A percentile compares a stretch with the other conserved stretches of the same genome.
Conservation (phyloP, 192 early-diverging fungal genomes). For the Coemansia sp. region DNA sequence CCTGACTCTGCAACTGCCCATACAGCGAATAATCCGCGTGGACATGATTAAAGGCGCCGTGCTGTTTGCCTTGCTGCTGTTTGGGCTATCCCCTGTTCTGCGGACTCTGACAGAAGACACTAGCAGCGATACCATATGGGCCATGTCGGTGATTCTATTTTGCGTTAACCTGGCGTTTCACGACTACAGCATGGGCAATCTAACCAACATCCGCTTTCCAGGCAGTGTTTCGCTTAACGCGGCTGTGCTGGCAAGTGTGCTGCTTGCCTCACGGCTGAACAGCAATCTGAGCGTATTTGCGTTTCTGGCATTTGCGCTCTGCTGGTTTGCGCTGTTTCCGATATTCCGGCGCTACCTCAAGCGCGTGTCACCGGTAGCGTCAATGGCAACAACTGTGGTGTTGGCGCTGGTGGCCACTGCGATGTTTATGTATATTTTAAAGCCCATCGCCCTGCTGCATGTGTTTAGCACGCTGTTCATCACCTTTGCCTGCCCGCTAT, state of each 20-base stretch:
- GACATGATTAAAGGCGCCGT: conserved; percentile 60
- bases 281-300: conserved; percentile 86
- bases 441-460: conserved; percentile 65
- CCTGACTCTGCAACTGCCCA: conserved; percentile 26
- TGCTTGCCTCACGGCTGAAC: conserved; percentile 82
- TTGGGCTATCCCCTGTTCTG: conserved; percentile 86
- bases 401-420: conserved; percentile 61
- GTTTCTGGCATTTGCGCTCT: conserved; percentile 80
- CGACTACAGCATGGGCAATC: conserved; percentile 65
- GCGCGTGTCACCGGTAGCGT: conserved; percentile 55
- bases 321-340: conserved; percentile 94
- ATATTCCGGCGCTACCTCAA: conserved; percentile 79
- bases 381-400: conserved; percentile 57
- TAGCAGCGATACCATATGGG: conserved; percentile 92
- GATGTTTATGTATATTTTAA: conserved; percentile 68
- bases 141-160: conserved; percentile 79
- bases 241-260: conserved; percentile 89
- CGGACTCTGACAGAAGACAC: conserved; percentile 88
- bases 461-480: conserved; percentile 72
- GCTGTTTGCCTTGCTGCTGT: conserved; percentile 71
- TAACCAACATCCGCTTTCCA: conserved; percentile 66
- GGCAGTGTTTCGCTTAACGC: conserved; percentile 97
- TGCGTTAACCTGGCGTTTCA: conserved; percentile 86
- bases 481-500: conserved; percentile 83
- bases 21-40: conserved; percentile 40